A percentile compares a stretch with the other conserved stretches of the same genome.
These are phyloP conservation scores for Dendrostoma leiphaemia DNA, from an alignment of 2,329 filamentous ascomycete genomes.

Conservation along the genomic window DNA sequence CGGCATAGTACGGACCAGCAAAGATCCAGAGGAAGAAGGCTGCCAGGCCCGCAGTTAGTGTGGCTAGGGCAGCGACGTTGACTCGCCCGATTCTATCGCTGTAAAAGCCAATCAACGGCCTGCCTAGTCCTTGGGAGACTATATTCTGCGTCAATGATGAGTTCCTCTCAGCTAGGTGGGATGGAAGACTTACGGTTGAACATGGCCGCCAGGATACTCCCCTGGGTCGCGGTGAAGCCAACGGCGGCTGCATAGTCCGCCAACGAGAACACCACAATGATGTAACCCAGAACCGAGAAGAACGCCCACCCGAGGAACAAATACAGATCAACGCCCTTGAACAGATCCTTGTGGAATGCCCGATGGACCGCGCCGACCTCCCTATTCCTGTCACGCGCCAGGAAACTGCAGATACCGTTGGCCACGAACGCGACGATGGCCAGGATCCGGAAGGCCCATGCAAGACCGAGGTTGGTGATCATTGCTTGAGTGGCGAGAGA, in stretches of 20 bases:
- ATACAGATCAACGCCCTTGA: conserved; percentile 61
- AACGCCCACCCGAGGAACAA: conserved; percentile 66
- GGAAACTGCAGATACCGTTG: conserved; percentile 60
- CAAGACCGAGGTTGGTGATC: conserved; percentile 61
- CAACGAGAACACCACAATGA: conserved; percentile 74
- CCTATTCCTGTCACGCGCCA: conserved; percentile 71
- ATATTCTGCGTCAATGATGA: neutral
- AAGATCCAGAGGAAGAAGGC: conserved; percentile 72
- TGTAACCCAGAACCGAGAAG: conserved; percentile 71
- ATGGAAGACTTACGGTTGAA: conserved; percentile 56
- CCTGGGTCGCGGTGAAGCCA: conserved; percentile 65
- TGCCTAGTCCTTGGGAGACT: conserved; percentile 63
- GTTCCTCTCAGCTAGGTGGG: too few relatives aligned
- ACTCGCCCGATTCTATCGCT: conserved; percentile 69
- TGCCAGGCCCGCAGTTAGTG: conserved; percentile 62
- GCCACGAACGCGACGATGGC: conserved; percentile 63
- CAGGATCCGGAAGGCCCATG: conserved; percentile 66
- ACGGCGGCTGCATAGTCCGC: conserved; percentile 70
- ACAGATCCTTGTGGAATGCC: conserved; percentile 63
- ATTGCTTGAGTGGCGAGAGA: conserved; percentile 66
- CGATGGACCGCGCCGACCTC: conserved; percentile 64
- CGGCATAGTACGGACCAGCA: conserved; percentile 60
- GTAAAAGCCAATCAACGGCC: conserved; percentile 70
- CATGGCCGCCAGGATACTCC: conserved; percentile 68
- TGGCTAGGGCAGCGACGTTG: conserved; percentile 68